Conservation (phyloP, 257 asterid species). For the Petrea volubilis region DNA sequence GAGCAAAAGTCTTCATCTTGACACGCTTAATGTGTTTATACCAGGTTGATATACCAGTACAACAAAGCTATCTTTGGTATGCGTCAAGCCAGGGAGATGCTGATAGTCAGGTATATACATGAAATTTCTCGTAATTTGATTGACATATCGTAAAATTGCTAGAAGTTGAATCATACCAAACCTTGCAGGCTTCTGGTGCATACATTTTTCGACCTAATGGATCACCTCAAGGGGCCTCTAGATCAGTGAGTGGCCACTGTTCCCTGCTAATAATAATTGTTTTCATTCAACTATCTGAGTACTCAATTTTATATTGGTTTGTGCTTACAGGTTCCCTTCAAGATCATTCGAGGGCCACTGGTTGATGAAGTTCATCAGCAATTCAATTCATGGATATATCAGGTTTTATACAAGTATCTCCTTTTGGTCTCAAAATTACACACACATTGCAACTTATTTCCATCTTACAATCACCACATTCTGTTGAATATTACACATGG, state of each 20-base stretch:
- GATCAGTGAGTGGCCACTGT: conserved; percentile 52
- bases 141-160: background rate
- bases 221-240: conserved; percentile 51
- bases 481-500: no score
- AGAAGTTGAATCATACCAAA: conserved; percentile 10
- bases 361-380: conserved; percentile 88
- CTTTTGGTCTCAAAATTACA: no score
- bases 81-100: conserved; percentile 61
- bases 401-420: no score
- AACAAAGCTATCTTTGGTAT: conserved; percentile 86
- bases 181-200: conserved; percentile 73
- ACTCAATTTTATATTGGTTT: background rate
- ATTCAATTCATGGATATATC: conserved; percentile 79
- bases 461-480: no score
- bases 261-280: background rate
- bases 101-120: conserved; percentile 57
- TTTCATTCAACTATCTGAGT: background rate
- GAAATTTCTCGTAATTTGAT: no score
- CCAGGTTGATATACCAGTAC: conserved; percentile 78
- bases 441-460: no score
- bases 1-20: background rate
- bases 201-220: conserved; percentile 81
- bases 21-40: conserved; percentile 7
- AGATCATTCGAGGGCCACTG: conserved; percentile 68
- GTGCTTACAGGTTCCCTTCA: conserved; percentile 58